Base-by-base conservation (phyloP, 129 eudicot genomes). In the Arctium lappa region DNA sequence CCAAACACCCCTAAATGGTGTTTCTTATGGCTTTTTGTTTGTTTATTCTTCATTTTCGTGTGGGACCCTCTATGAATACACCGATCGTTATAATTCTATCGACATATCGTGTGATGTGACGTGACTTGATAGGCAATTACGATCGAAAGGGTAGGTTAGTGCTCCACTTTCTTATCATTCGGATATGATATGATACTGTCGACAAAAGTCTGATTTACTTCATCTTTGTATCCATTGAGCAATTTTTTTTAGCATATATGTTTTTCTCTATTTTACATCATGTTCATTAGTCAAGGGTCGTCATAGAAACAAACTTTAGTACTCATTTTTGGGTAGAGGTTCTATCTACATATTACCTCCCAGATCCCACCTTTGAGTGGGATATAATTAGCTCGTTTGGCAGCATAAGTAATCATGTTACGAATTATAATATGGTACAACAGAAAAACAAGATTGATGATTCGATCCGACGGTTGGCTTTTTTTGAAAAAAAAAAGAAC, bases 51-150 rank as follows among this genome's bases (percentile, higher is more conserved):
- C 68, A 15, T 50, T 29, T 53, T 76, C 32, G 8, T 29, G 42
- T 37, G 71, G 46, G 70, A 56, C 8, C 3, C n/a, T 39, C 0
- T 69, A 8, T 53, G n/a, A 68, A 78, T 60, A 66, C 16, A 18
- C 15, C 56, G 27, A 3, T 36, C 72, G 71, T n/a, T 36, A 56
- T 72, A 73, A 53, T 72, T 50, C 15, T 37, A 15, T 56, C 48
- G 9, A 62, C 15, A 81, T 37, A 73, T 27, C n/a, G 11, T 46
- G 34, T 69, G 76, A 70, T 79, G 74, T 38, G 75, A 65, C 74
- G 65, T 38, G 75, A 65, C 74, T 13, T 66, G 30, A 63, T 38
- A 27, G 65, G 16, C 65, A 10, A 74, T 42, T 42, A 9, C 2
- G 29, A 60, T n/a, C 9, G 29, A 16, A 60, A 60, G 3, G 27